A percentile compares a stretch with the other conserved stretches of the same genome.
Conservation (phyloP, 148 eudicot genomes). For the Vaccinium darrowii region DNA sequence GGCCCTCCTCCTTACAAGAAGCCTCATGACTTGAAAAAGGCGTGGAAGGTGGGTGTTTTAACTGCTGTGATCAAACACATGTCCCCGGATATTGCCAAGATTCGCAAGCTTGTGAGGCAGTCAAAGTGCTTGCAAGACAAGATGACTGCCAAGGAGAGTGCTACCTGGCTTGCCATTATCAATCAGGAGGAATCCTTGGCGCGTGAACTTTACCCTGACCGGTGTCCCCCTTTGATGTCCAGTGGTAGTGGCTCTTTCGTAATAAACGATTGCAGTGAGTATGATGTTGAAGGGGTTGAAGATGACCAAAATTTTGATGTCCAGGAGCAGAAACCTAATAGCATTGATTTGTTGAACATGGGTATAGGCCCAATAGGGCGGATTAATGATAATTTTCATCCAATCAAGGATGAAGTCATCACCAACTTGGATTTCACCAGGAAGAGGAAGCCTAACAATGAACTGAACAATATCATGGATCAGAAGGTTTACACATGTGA, state of each 20-base stretch:
- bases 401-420: constrained; percentile 37
- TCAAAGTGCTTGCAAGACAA: constrained; percentile 76
- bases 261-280: constrained; percentile 45
- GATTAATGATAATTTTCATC: constrained; percentile 17
- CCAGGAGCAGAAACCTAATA: constrained; percentile 43
- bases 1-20: constrained; percentile 67
- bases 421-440: constrained; percentile 41
- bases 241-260: constrained; percentile 35
- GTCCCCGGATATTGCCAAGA: constrained; percentile 66
- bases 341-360: constrained; percentile 30
- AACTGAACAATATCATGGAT: constrained; percentile 34
- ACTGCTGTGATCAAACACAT: constrained; percentile 74
- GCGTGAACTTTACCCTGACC: constrained; percentile 54
- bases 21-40: constrained; percentile 79
- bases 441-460: constrained; percentile 52
- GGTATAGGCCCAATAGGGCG: constrained; percentile 28
- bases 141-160: constrained; percentile 78
- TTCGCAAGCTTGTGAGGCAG: constrained; percentile 63
- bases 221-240: constrained; percentile 40
- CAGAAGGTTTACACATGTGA: constrained; percentile 51
- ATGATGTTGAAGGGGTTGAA: constrained; percentile 52
- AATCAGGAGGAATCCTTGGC: constrained; percentile 62
- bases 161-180: constrained; percentile 62
- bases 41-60: constrained; percentile 69
- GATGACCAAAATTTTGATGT: constrained; percentile 36